Evolutionary conservation across 306 rosid species (phyloP).

Genomic region (Hippophae tibetana): DNA sequence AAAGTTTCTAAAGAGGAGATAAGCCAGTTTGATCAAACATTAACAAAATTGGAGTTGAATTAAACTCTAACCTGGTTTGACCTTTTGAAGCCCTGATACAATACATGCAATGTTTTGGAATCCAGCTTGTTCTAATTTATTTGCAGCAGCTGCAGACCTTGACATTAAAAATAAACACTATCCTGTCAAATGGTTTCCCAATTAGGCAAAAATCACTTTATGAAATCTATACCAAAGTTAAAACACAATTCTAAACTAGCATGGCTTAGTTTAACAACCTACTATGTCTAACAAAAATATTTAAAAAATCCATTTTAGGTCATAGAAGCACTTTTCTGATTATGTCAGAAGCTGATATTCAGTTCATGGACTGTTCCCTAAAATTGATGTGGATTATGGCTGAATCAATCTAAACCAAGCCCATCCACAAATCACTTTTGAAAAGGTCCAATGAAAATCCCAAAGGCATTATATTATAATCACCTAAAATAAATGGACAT

Average conservation of each 20-base stretch:
- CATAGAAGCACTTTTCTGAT: no score
- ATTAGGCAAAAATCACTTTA: constrained; percentile 6
- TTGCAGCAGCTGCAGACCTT: constrained; percentile 86
- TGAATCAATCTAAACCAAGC: no score
- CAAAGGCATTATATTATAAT: no score
- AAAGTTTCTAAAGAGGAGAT: not conserved
- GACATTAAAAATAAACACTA: constrained; percentile 26
- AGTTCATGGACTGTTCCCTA: no score
- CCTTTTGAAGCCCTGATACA: constrained; percentile 78
- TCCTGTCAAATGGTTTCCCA: constrained; percentile 17
- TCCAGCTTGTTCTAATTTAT: constrained; percentile 66
- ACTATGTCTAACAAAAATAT: not conserved
- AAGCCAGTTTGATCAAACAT: not conserved
- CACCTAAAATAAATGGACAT: no score
- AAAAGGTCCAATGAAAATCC: no score
- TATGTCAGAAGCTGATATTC: no score
- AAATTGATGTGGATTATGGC: no score
- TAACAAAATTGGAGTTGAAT: not conserved
- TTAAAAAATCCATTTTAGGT: no score
- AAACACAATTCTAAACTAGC: not conserved
- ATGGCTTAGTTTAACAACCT: not conserved
- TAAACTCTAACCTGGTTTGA: constrained; percentile 52
- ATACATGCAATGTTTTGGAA: constrained; percentile 64
- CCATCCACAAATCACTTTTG: no score
- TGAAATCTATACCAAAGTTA: not conserved